Base-by-base conservation (phyloP, 371 early-diverging fungal species). In the Apophysomyces trapeziformis region DNA sequence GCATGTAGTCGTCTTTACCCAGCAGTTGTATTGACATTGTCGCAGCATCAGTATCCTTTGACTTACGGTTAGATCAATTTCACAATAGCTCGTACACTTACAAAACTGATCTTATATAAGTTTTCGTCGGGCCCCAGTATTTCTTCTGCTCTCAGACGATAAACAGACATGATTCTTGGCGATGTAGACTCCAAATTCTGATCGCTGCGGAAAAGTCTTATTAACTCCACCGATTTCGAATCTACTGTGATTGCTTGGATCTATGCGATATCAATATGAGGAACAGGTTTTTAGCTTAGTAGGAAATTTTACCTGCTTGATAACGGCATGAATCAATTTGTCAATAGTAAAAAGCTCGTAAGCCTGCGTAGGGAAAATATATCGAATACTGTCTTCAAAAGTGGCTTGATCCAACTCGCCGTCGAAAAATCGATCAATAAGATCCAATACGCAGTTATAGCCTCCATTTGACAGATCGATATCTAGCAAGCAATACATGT, bases 361-460 rank as follows among this genome's bases (percentile, higher is more conserved):
- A 0, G 93, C 98, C 35, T 92, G 86, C 16, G 94, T 95, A 4
- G 91, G 90, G 74, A 93, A 97, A 68, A 97, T 77, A 41, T 87
- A 86, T 5, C 98, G 89, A 38, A 93, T 74, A 54, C 88, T 84
- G 66, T 99, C 99, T 71, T 99, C 99, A 88, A 92, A 99, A 45
- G 80, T 82, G 38, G 78, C 78, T 38, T 85, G 76, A 36, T 99
- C 99, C 63, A 98, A 78, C 26, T 94, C 93, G 39, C 89, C 90
- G 65, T 87, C 89, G 73, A 97, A 78, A 64, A 93, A 90, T 57
- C 89, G 88, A 71, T 87, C 86, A 35, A 96, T 87, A 41, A 92
- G 71, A 50, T 89, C 89, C 54, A 96, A 72, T 14, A 98, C 77
- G 32, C 90, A 87, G 37, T 72, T 58, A 74, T 94, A 97, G 60